phyloP scores from a whole-genome alignment of 1,284 basidiomycete genomes.

The Sporisorium exsertum region DNA sequence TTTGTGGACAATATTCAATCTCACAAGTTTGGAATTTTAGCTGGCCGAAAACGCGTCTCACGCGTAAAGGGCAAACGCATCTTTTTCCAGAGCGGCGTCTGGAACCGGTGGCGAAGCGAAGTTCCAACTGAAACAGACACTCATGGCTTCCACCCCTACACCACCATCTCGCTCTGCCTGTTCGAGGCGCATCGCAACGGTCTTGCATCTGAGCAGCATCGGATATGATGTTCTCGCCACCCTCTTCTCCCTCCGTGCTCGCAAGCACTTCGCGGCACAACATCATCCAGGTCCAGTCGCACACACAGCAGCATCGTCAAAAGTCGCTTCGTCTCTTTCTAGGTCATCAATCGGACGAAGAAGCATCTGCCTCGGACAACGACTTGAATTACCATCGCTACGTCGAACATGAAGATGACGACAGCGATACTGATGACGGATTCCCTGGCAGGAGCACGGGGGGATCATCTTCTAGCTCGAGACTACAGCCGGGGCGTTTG shows the following conservation, averaged over 20 bases:
- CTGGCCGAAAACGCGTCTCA: slow-evolving; percentile 22
- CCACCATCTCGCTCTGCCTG: not conserved
- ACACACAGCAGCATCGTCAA: slow-evolving; percentile 14
- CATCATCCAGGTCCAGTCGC: slow-evolving; percentile 26
- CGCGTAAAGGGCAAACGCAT: slow-evolving; percentile 33
- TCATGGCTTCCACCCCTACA: not conserved
- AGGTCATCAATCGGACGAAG: slow-evolving; percentile 37
- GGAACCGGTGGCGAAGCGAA: slow-evolving; percentile 10
- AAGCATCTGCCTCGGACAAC: slow-evolving; percentile 13
- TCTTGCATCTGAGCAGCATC: not conserved
- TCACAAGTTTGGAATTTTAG: slow-evolving; percentile 8
- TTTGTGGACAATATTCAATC: not conserved
- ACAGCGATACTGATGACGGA: slow-evolving; percentile 14
- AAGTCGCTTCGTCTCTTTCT: slow-evolving; percentile 48
- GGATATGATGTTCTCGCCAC: slow-evolving; percentile 31
- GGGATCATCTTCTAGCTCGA: slow-evolving; percentile 6
- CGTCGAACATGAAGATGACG: slow-evolving; percentile 5
- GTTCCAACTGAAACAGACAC: not conserved
- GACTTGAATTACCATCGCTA: slow-evolving; percentile 4
- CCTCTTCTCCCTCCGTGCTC: slow-evolving; percentile 43
- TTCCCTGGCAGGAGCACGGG: slow-evolving; percentile 1
- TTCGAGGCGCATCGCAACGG: not conserved
- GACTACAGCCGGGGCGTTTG: slow-evolving; percentile 20
- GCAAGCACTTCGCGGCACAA: slow-evolving; percentile 50
- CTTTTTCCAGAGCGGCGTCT: not conserved